phyloP scores from a whole-genome alignment of 805 yeast species.

The Martiniozyma abietophila region DNA sequence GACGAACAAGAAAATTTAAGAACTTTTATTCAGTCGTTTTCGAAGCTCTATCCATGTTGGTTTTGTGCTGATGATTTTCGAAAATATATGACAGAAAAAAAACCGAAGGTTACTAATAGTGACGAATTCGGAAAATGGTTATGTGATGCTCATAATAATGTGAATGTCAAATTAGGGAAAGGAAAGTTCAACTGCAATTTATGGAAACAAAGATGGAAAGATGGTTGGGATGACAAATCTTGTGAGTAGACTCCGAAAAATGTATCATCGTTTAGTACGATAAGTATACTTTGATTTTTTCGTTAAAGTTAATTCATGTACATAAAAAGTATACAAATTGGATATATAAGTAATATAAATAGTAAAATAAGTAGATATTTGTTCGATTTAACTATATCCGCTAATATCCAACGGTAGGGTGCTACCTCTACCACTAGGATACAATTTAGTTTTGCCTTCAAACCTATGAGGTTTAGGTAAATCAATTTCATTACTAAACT shows the following conservation, averaged over 20 bases:
- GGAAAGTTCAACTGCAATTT: conserved; percentile 75
- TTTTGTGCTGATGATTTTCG: conserved; percentile 84
- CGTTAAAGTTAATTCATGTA: no score
- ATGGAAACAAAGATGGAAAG: conserved; percentile 93
- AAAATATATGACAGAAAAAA: conserved; percentile 41
- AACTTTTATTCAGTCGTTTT: conserved; percentile 59
- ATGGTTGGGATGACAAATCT: conserved; percentile 75
- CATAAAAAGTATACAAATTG: neutral
- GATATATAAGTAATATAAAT: no score
- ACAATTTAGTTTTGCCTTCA: conserved; percentile 61
- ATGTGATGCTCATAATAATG: conserved; percentile 91
- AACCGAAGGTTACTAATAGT: conserved; percentile 53
- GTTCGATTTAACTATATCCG: no score
- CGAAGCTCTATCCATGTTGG: conserved; percentile 87
- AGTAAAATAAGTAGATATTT: neutral
- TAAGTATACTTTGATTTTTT: neutral
- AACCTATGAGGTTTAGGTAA: conserved; percentile 85
- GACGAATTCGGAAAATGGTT: conserved; percentile 86
- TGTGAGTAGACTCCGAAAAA: conserved; percentile 25
- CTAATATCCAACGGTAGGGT: conserved; percentile 74
- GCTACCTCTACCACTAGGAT: conserved; percentile 93
- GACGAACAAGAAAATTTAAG: conserved; percentile 63
- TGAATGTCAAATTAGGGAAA: conserved; percentile 81
- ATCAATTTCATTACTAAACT: conserved; percentile 55
- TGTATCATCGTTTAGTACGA: neutral